Evolutionary conservation across 2,329 filamentous ascomycete genomes (phyloP), one percentile per base, ranked within the genome.

Genomic region (Passalora sequoiae): DNA sequence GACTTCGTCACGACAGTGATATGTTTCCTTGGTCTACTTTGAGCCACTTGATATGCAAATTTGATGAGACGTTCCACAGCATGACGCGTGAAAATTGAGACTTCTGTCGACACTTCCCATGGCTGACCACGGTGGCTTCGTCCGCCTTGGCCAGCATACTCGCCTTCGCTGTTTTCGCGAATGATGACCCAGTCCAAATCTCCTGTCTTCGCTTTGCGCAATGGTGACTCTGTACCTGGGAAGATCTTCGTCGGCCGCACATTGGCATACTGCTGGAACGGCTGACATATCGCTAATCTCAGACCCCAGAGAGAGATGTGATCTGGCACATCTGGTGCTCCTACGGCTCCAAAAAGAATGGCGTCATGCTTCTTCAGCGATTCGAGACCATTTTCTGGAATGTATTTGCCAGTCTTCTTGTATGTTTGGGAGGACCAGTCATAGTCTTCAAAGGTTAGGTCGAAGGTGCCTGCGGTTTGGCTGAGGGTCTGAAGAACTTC

Each of bases 391-490:
- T 74, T 77, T 16, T 78, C 73, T 0, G 79, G 77, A 6, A 83
- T 81, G 56, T 83, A 85, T 51, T 76, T 73, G 1, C 82, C 82
- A 0, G 74, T 80, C 58, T 74, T 73, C 60, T 81, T 81, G 64
- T 81, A 85, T 0, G 73, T 78, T 12, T 80, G 76, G 0, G 78
- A 83, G 52, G 76, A 80, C 81, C 81, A 85, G 60, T 83, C 78
- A 54, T 76, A 82, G 51, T 80, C 67, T 30, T 71, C 73, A 57
- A 84, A 85, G 8, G 77, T 65, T 0, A 86, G 67, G 10, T 67
- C 57, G 61, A 86, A 86, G 0, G 74, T 72, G 28, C 74, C 69
- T 1, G 73, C 67, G 3, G 53, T 53, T 24, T 69, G 59, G 4
- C 70, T 66, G 1, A 83, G 61, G 10, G 72, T 71, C 49, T 79